Evolutionary conservation across 192 early-diverging fungal genomes (phyloP), one percentile per base, ranked within the genome.

Genomic region (Coemansia sp.): DNA sequence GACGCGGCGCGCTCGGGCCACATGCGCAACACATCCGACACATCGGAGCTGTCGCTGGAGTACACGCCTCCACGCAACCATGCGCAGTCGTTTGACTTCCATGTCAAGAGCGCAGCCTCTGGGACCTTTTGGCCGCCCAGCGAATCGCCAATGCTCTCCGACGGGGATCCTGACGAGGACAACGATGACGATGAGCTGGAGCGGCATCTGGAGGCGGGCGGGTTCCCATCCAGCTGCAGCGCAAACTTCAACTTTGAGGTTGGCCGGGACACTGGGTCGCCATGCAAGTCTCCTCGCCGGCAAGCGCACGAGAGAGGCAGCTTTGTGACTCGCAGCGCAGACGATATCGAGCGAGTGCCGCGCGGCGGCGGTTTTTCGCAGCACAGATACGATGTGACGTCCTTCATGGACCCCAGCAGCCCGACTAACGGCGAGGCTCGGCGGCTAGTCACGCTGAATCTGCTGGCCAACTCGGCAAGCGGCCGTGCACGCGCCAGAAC

Each of bases 191-290:
- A 67, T 11, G 63, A 65, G 20, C 71, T 71, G 16, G 69, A 60
- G n/a, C 69, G 39, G 16, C 61, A 68, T 23, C 34, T 68, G 9
- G 66, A 56, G 21, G 68, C 62, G 7, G 68, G 69, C 0, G 78
- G 78, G 10, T 81, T 81, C 30, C 78, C 78, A 33, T 66, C 73
- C 8, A 81, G 78, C 78, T 69, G 73, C 64, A 82, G 79, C 62
- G 79, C 74, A 26, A 52, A 70, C 64, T 82, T 76, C 63, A 71
- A 76, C 71, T 66, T 76, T 69, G 74, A 68, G 35, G 66, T 67
- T 16, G 62, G 63, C 43, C 60, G 64, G 12, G 70, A 63, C 38
- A 48, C 49, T 33, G 71, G 60, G n/a, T 62, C 71, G 0, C 44
- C 70, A 30, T 46, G 51, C 60, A 58, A 56, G 26, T 80, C 78